Percentiles rank a stretch among this genome's conserved stretches.
Conservation (phyloP, 176 grass and related monocot species). For the Musa schizocarpa region DNA sequence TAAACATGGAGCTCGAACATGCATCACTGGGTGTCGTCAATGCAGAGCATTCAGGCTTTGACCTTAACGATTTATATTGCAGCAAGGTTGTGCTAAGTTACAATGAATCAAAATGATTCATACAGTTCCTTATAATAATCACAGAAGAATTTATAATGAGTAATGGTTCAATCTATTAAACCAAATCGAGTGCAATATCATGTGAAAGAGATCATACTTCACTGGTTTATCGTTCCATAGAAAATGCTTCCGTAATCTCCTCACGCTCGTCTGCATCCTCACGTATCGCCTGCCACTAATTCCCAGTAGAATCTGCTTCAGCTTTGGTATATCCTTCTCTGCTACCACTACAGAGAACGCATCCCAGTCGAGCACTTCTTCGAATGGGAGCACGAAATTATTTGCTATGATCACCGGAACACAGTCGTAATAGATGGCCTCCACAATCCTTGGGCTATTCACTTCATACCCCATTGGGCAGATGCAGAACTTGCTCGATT, state of each 20-base stretch:
- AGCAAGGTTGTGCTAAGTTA: too few species aligned
- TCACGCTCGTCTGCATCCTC: background rate
- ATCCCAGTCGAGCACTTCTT: constrained; percentile 1
- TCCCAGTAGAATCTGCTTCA: background rate
- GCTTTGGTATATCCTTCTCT: constrained; percentile 4
- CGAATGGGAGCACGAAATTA: background rate
- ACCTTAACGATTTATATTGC: too few species aligned
- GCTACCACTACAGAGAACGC: background rate
- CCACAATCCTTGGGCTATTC: constrained; percentile 2
- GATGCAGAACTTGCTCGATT: background rate
- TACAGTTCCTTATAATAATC: too few species aligned
- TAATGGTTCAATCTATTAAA: constrained; percentile 1
- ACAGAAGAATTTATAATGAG: too few species aligned
- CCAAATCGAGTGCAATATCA: constrained; percentile 1
- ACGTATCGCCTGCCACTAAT: background rate
- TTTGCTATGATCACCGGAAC: background rate
- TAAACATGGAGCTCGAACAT: too few species aligned
- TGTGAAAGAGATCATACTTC: constrained; percentile 4
- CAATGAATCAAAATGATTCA: too few species aligned
- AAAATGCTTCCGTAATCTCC: constrained; percentile 1
- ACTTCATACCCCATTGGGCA: constrained; percentile 1
- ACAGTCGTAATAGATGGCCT: background rate
- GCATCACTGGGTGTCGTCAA: too few species aligned
- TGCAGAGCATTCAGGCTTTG: too few species aligned
- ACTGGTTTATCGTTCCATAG: background rate